Base-by-base conservation (phyloP, 805 yeast species). In the Saccharomycopsis schoenii region DNA sequence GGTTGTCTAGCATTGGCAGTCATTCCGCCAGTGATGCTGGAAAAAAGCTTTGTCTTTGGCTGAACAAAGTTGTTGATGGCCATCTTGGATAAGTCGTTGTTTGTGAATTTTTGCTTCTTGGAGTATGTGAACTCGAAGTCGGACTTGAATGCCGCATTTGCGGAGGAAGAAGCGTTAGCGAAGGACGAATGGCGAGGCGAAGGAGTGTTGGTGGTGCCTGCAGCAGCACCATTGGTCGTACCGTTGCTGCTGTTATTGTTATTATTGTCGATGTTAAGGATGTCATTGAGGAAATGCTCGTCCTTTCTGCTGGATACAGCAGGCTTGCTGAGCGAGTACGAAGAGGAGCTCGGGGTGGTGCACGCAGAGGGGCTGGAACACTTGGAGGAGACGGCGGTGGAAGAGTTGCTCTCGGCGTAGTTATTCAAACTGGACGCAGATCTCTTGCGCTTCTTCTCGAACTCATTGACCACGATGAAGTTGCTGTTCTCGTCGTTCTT, bases 371-470 rank as follows among this genome's bases (percentile, higher is more conserved):
- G 57, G 12, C 57, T 54, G 40, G 43, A 39, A 19, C 52, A 47
- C 21, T 47, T 47, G 3, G 52, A 47, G 4, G 52, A 47, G 4
- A 47, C 52, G 21, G 52, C 52, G 34, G 52, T 47, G 15, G 52
- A 47, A 3, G 34, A 47, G 34, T 47, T 47, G n/a, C 52, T 47
- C 6, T 47, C 52, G n/a, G 41, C 41, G 5, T 4, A n/a, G 21
- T 41, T 41, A 9, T 47, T 47, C 34, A 47, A 47, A n/a, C 52
- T 12, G 5, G 52, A 6, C 3, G 52, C 21, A 24, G 52, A 47
- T 47, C 52, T 47, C 21, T 47, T 47, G 12, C 78, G 80, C 63
- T 76, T 76, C 43, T 55, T 24, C 25, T 39, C 36, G 24, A 56
- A 56, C 25, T 29, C 47, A 17, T 42, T 56, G 58, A 43, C 36